phyloP scores from a whole-genome alignment of 306 rosid species.

The Lathyrus tuberosus region DNA sequence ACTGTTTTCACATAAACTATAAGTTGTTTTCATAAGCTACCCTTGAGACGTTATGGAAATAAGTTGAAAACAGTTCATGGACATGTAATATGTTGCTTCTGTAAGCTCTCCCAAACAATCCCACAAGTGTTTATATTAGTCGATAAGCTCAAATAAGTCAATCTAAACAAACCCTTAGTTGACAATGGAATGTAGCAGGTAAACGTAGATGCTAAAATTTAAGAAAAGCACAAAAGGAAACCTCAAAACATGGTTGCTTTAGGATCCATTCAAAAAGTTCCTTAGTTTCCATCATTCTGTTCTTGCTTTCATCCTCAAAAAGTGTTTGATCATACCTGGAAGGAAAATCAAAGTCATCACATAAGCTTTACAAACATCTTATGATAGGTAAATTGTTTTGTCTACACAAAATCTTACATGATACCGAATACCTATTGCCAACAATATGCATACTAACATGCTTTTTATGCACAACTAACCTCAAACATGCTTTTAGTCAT shows the following conservation, averaged over 20 bases:
- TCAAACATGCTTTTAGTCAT: background rate
- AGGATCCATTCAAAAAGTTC: slow-evolving; percentile 95
- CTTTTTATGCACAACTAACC: background rate
- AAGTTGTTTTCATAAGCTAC: background rate
- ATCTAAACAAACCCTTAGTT: background rate
- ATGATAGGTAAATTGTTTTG: background rate
- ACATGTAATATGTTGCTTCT: background rate
- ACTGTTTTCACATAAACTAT: background rate
- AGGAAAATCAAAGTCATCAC: slow-evolving; percentile 34
- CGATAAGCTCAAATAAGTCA: background rate
- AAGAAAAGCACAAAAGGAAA: slow-evolving; percentile 42
- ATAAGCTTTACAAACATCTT: slow-evolving; percentile 19
- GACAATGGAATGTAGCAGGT: slow-evolving; percentile 7
- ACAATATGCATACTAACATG: background rate
- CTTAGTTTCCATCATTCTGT: slow-evolving; percentile 93
- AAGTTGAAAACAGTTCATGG: background rate
- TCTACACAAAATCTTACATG: background rate
- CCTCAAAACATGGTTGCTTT: slow-evolving; percentile 98
- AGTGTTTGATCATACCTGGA: slow-evolving; percentile 98
- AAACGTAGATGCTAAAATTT: slow-evolving; percentile 15
- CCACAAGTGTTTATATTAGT: background rate
- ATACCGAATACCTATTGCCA: background rate
- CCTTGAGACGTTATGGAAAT: background rate
- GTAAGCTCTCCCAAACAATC: background rate
- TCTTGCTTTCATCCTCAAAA: slow-evolving; percentile 91